Conservation (phyloP, 208 protist species). For the Porcisia deanei region DNA sequence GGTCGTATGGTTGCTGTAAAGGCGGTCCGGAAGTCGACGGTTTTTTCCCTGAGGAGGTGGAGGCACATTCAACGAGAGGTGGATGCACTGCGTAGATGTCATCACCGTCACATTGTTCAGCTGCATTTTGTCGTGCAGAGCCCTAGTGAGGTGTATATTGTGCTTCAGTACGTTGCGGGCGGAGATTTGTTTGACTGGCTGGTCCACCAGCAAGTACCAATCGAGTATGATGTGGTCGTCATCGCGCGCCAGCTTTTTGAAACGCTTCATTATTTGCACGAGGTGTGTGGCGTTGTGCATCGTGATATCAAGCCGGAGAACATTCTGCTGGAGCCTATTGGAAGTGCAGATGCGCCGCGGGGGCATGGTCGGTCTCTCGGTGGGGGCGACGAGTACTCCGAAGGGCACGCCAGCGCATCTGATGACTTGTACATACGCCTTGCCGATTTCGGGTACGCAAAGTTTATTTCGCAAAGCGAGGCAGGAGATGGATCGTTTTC, state of each 20-base stretch:
- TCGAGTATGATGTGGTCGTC: constrained; percentile 49
- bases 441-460: constrained; percentile 59
- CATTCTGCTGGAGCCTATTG: constrained; percentile 48
- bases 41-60: constrained; percentile 57
- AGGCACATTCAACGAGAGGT: constrained; percentile 50
- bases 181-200: constrained; percentile 72
- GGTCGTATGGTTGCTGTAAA: constrained; percentile 50
- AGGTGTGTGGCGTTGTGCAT: constrained; percentile 81
- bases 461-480: constrained; percentile 30
- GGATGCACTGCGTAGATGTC: constrained; percentile 37
- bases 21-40: constrained; percentile 43
- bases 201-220: constrained; percentile 37
- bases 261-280: constrained; percentile 53
- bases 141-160: constrained; percentile 53
- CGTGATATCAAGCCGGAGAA: constrained; percentile 97
- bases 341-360: constrained; percentile 2
- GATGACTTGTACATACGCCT: constrained; percentile 41
- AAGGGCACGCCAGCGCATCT: constrained; percentile 2
- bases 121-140: constrained; percentile 52
- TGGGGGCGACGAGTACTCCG: constrained; percentile 2
- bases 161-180: constrained; percentile 43
- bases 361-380: constrained; percentile 30
- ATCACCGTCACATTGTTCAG: constrained; percentile 52
- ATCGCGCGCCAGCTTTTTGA: constrained; percentile 47
- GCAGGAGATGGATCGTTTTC: background rate